A percentile compares a stretch with the other conserved stretches of the same genome.
Conservation (phyloP, 73 alveolate species). For the Tetrahymena borealis region DNA sequence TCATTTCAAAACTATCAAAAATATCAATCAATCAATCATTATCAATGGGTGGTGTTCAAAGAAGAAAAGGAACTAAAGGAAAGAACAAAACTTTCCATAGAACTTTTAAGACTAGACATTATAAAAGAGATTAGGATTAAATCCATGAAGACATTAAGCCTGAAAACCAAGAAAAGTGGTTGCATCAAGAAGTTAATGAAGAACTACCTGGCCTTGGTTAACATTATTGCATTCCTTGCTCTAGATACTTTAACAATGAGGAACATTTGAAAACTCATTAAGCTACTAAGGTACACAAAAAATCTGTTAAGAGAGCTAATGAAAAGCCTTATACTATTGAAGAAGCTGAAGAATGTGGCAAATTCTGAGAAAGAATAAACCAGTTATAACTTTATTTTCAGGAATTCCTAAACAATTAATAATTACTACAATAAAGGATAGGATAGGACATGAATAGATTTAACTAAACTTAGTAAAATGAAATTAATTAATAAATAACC, state of each 20-base stretch:
- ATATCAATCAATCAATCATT: background rate
- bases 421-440: too few relatives aligned
- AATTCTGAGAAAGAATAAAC: conserved; percentile 33
- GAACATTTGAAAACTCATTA: conserved; percentile 45
- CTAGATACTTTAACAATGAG: conserved; percentile 55
- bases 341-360: conserved; percentile 58
- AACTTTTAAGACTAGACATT: conserved; percentile 51
- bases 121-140: conserved; percentile 55
- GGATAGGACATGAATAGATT: too few relatives aligned
- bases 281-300: conserved; percentile 56
- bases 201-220: conserved; percentile 68
- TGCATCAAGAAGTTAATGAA: conserved; percentile 54
- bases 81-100: conserved; percentile 53
- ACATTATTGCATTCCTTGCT: conserved; percentile 61
- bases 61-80: conserved; percentile 64
- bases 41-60: conserved; percentile 60
- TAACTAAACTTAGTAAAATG: too few relatives aligned
- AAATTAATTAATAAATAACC: too few relatives aligned
- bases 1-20: background rate
- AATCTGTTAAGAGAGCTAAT: conserved; percentile 50
- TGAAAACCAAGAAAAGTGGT: conserved; percentile 46
- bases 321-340: conserved; percentile 59
- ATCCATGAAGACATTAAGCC: conserved; percentile 62
- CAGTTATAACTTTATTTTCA: too few relatives aligned
- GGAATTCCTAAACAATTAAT: too few relatives aligned